A percentile compares a stretch with the other conserved stretches of the same genome.
Conservation (phyloP, 208 protist genomes). For the Angomonas deanei region DNA sequence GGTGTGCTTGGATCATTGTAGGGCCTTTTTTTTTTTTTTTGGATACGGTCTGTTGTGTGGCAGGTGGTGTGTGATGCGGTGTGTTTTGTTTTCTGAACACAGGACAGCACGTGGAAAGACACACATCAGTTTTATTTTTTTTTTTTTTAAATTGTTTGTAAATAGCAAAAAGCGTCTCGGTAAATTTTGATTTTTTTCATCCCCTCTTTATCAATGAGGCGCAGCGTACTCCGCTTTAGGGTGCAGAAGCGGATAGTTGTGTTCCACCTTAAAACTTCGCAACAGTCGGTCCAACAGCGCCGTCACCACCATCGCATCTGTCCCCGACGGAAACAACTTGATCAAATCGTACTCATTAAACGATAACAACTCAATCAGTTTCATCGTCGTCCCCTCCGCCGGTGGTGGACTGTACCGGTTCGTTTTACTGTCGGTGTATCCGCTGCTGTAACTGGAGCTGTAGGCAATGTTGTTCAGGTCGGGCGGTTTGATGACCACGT, state of each 20-base stretch:
- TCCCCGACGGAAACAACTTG: neutral
- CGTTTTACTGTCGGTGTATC: too few relatives aligned
- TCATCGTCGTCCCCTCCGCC: neutral
- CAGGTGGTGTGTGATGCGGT: too few relatives aligned
- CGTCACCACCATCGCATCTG: neutral
- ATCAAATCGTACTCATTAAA: slow-evolving; percentile 1
- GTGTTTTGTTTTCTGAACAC: too few relatives aligned
- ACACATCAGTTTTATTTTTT: neutral
- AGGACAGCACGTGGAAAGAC: too few relatives aligned
- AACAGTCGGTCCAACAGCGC: neutral
- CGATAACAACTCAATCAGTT: neutral
- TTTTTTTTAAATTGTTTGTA: neutral
- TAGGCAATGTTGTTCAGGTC: neutral
- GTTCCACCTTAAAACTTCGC: neutral
- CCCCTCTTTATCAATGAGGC: slow-evolving; percentile 34
- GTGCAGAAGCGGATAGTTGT: slow-evolving; percentile 20
- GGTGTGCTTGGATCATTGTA: too few relatives aligned
- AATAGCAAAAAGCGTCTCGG: neutral
- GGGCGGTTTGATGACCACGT: slow-evolving; percentile 33
- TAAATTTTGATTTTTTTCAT: neutral
- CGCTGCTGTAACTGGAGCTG: neutral
- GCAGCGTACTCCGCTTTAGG: slow-evolving; percentile 20
- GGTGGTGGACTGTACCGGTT: too few relatives aligned
- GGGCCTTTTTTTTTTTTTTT: neutral
- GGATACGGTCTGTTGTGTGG: too few relatives aligned